These are phyloP conservation scores for Umbelopsis vinacea DNA, from an alignment of 192 early-diverging fungal species.

Conservation along the genomic window DNA sequence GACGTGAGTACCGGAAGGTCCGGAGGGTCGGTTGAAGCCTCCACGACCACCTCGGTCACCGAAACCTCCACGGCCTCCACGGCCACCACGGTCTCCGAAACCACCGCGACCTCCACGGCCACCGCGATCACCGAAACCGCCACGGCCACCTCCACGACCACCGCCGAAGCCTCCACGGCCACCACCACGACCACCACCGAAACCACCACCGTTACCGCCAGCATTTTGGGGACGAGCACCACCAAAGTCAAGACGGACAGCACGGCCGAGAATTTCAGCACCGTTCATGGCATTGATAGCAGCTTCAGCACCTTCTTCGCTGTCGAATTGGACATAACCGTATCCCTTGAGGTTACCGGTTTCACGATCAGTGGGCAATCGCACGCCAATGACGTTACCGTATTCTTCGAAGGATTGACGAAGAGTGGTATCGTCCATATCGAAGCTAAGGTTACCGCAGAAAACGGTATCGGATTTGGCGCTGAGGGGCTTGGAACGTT, in stretches of 20 bases:
- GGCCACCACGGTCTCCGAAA: slow-evolving; percentile 49
- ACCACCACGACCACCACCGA: slow-evolving; percentile 58
- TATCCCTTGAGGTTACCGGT: slow-evolving; percentile 79
- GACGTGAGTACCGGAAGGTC: slow-evolving; percentile 10
- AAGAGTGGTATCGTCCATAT: slow-evolving; percentile 60
- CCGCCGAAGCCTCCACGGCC: slow-evolving; percentile 49
- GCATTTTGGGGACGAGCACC: slow-evolving; percentile 34
- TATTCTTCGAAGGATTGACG: slow-evolving; percentile 61
- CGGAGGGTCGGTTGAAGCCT: slow-evolving; percentile 32
- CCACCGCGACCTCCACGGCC: slow-evolving; percentile 58
- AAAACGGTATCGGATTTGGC: slow-evolving; percentile 78
- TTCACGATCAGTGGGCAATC: slow-evolving; percentile 80
- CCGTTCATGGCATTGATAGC: slow-evolving; percentile 83
- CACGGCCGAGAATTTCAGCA: slow-evolving; percentile 76
- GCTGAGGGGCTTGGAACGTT: slow-evolving; percentile 49
- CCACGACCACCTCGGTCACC: slow-evolving; percentile 44
- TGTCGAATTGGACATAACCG: slow-evolving; percentile 88
- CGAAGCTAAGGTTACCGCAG: slow-evolving; percentile 77
- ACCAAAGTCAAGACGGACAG: slow-evolving; percentile 87
- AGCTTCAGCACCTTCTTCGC: slow-evolving; percentile 67
- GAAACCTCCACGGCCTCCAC: slow-evolving; percentile 35
- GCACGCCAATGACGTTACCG: slow-evolving; percentile 65
- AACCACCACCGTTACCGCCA: slow-evolving; percentile 40
- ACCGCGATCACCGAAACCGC: slow-evolving; percentile 47
- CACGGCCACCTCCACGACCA: slow-evolving; percentile 16